These are phyloP conservation scores for Cercospora brassicicola DNA, from an alignment of 2,329 filamentous ascomycete genomes.

Conservation along the genomic window DNA sequence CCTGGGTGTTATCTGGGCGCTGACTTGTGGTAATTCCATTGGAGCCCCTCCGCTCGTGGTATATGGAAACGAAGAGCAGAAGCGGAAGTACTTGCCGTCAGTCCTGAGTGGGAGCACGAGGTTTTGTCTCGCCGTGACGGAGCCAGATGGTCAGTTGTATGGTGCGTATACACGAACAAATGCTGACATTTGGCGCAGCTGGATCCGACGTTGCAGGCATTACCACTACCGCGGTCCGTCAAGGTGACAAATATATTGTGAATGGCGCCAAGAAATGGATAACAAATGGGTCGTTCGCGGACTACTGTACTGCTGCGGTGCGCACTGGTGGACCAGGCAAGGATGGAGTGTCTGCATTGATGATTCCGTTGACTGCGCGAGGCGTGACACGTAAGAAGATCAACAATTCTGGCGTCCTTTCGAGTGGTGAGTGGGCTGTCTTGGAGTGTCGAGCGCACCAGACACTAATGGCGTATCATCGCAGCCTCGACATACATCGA, in stretches of 20 bases:
- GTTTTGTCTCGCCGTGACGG: not conserved
- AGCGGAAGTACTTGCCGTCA: not conserved
- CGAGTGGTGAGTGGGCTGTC: not conserved
- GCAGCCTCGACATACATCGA: not conserved
- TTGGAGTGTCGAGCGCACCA: no score
- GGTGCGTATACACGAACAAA: not conserved
- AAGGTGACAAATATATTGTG: not conserved
- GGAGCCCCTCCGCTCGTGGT: not conserved
- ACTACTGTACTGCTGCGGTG: not conserved
- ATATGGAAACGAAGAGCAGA: not conserved
- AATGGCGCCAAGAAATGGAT: not conserved
- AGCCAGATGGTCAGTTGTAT: not conserved
- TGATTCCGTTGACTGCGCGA: not conserved
- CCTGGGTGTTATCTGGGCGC: not conserved
- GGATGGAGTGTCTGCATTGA: not conserved
- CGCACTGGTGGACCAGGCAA: not conserved
- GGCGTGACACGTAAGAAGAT: not conserved
- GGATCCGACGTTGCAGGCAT: not conserved
- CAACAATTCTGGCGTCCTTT: not conserved
- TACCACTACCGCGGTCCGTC: not conserved
- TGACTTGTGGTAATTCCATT: not conserved
- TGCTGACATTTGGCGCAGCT: not conserved
- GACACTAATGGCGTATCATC: not conserved
- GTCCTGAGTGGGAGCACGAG: not conserved
- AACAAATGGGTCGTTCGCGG: not conserved